Evolutionary conservation across 2,329 filamentous ascomycete species (phyloP), one percentile per base, ranked within the genome.

Genomic region (Colletotrichum orbiculare): DNA sequence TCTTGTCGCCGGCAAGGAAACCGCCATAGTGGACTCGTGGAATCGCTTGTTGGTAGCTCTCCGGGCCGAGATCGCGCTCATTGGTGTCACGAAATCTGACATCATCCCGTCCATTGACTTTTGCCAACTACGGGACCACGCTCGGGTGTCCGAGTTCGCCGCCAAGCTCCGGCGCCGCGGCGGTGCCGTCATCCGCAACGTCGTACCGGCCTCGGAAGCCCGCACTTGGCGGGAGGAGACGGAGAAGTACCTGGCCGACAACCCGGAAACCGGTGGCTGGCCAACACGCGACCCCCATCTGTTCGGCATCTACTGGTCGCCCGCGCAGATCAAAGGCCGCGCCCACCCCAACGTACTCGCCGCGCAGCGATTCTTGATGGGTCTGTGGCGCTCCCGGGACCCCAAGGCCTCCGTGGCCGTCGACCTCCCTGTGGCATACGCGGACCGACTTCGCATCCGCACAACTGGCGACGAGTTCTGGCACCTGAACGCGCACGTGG

Each of bases 361-460:
- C 42, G 83, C 89, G 2, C 89, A 92, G 77, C 81, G 82, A 41
- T 92, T 90, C 71, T 84, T 90, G 73, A 89, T 91, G 82, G 80
- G 82, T 9, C 78, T 91, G 35, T 92, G 90, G 90, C 86, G 90
- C 64, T 76, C 77, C 38, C 78, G 76, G 46, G 87, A 88, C 49
- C 83, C 84, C 25, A 78, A 76, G 39, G 87, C 88, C 46, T 83
- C 84, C n/a, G 83, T 91, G 62, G 85, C 85, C 8, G 86, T 85
- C 8, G 80, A 83, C 3, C 84, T 89, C 57, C 89, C 89, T 15
- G 84, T 91, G 52, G 83, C 87, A 12, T 92, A 92, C 67, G 89
- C 87, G 10, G 90, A 92, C 72, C 86, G 90, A 0, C 82, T 92
- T 65, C 86, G 90, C 2, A 90, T 92, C 67, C 84, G 90, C 54